phyloP scores from a whole-genome alignment of 768 basidiomycete species.

The Ramaria sp. region DNA sequence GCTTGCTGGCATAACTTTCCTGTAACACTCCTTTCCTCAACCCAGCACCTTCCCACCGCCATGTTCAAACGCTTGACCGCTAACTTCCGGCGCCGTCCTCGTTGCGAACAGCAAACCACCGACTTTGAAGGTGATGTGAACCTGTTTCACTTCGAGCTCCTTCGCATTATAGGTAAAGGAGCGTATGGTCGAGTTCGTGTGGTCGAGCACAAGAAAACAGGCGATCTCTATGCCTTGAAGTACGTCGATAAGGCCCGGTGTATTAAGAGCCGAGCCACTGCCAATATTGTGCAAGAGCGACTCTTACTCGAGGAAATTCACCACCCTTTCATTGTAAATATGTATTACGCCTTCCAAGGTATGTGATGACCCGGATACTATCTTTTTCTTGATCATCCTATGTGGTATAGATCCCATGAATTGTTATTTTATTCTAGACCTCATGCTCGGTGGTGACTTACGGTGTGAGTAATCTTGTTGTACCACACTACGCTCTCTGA shows the following conservation, averaged over 20 bases:
- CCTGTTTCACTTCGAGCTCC: conserved; percentile 94
- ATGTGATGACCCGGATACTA: conserved; percentile 48
- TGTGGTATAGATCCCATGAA: conserved; percentile 28
- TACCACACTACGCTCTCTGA: conserved; percentile 3
- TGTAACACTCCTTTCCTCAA: background rate
- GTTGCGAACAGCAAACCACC: background rate
- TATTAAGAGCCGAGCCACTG: conserved; percentile 82
- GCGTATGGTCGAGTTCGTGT: conserved; percentile 98
- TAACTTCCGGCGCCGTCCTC: background rate
- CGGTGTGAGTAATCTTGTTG: conserved; percentile 49
- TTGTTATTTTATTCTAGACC: conserved; percentile 94
- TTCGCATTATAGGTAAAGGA: conserved; percentile 91
- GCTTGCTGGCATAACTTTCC: conserved; percentile 2
- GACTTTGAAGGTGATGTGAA: conserved; percentile 44
- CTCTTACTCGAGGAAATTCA: conserved; percentile 85
- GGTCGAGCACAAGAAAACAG: conserved; percentile 90
- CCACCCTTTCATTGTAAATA: conserved; percentile 80
- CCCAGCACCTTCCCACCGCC: background rate
- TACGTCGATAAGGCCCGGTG: conserved; percentile 96
- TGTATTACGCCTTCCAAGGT: conserved; percentile 95
- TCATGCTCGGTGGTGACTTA: conserved; percentile 93
- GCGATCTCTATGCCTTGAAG: conserved; percentile 89
- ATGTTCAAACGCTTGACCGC: background rate
- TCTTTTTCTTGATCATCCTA: background rate
- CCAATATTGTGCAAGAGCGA: conserved; percentile 90